Conservation (phyloP, 345 rosid genomes). For the Syzygium aromaticum region DNA sequence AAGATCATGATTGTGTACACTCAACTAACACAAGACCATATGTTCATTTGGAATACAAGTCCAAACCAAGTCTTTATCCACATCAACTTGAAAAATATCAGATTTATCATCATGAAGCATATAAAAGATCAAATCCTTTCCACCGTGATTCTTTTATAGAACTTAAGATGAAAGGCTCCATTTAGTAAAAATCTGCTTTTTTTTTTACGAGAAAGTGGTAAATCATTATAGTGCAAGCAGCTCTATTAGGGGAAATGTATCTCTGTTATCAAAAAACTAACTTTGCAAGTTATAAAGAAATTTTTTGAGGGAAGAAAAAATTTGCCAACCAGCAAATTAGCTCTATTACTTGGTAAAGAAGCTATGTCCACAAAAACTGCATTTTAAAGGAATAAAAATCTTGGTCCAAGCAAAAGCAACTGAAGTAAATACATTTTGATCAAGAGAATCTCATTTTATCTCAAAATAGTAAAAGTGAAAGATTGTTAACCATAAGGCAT, state of each 20-base stretch:
- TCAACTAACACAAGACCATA: not conserved
- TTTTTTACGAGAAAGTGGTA: not conserved
- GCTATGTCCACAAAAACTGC: not conserved
- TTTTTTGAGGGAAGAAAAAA: not conserved
- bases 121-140: not conserved
- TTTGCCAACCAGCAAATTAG: not conserved
- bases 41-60: not conserved
- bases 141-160: not conserved
- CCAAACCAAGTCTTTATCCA: not conserved
- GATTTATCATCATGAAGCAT: not conserved
- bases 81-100: not conserved
- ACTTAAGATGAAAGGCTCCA: not conserved
- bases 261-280: not conserved
- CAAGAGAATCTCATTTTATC: not conserved
- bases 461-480: not conserved
- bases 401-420: not conserved
- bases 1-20: not conserved
- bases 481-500: not conserved
- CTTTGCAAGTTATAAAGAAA: not conserved
- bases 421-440: not conserved
- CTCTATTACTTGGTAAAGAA: not conserved
- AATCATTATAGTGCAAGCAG: not conserved
- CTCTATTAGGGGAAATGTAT: not conserved
- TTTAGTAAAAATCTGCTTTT: not conserved
- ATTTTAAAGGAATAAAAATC: not conserved